A percentile compares a stretch with the other conserved stretches of the same genome.
Evolutionary conservation across 139 green algal genomes (phyloP).

Genomic region (Coelastrella sp.): DNA sequence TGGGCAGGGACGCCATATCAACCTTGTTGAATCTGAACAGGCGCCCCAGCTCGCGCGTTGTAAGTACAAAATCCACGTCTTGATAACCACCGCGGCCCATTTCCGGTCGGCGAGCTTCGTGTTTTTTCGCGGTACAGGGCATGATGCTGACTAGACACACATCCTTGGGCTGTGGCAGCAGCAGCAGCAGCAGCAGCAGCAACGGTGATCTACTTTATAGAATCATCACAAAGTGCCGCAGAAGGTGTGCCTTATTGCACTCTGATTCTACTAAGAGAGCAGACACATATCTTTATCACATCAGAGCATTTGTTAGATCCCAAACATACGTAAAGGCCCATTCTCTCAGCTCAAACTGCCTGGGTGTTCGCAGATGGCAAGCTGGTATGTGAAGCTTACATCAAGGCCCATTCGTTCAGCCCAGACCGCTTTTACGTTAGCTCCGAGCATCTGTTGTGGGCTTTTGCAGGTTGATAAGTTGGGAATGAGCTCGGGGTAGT

Average conservation of each 20-base stretch:
- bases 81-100: constrained; percentile 14
- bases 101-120: constrained; percentile 45
- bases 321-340: no score
- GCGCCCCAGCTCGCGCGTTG: constrained; percentile 63
- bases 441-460: constrained; percentile 80
- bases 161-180: constrained; percentile 1
- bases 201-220: background rate
- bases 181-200: constrained; percentile 25
- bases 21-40: constrained; percentile 50
- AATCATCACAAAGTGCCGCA: no score
- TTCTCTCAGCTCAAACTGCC: no score
- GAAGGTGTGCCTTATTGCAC: no score
- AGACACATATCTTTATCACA: no score
- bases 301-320: no score
- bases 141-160: constrained; percentile 59
- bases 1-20: constrained; percentile 53
- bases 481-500: constrained; percentile 13
- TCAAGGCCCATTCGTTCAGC: constrained; percentile 35
- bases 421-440: constrained; percentile 73
- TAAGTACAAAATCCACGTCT: constrained; percentile 74
- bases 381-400: background rate
- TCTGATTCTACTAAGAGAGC: no score
- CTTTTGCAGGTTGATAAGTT: constrained; percentile 51
- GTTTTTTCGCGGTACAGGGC: constrained; percentile 73
- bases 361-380: no score